phyloP scores from a whole-genome alignment of 2,329 filamentous ascomycete genomes.

The Fusarium azukiicola region DNA sequence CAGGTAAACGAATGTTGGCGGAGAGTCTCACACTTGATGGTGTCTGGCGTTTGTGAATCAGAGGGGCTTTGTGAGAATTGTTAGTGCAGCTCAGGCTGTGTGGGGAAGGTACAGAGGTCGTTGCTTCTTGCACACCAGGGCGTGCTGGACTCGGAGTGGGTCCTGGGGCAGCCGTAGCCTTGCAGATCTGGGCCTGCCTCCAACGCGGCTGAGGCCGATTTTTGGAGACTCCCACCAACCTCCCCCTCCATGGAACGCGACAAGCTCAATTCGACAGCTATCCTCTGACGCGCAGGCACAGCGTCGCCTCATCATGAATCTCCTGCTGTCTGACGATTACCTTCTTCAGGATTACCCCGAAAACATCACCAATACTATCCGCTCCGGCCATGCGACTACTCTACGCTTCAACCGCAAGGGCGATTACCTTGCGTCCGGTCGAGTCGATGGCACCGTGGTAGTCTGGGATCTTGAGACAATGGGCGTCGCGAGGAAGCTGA shows the following conservation, averaged over 20 bases:
- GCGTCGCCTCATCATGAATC: conserved; percentile 70
- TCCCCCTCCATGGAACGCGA: conserved; percentile 47
- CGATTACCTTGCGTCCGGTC: conserved; percentile 96
- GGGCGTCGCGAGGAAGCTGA: conserved; percentile 95
- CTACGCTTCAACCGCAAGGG: conserved; percentile 96
- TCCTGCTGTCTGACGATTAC: conserved; percentile 81
- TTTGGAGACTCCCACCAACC: conserved; percentile 46
- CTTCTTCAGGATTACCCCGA: conserved; percentile 92
- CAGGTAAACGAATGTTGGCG: conserved; percentile 22
- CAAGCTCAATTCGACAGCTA: conserved; percentile 28
- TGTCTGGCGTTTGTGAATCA: conserved; percentile 44
- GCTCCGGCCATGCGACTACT: conserved; percentile 83
- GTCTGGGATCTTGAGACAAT: conserved; percentile 99
- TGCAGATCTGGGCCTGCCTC: conserved; percentile 53
- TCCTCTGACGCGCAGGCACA: conserved; percentile 14
- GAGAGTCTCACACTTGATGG: conserved; percentile 23
- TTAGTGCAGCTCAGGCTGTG: conserved; percentile 49
- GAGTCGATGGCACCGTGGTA: conserved; percentile 96
- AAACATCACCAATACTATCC: conserved; percentile 92
- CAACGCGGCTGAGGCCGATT: conserved; percentile 52
- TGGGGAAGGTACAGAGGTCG: conserved; percentile 33
- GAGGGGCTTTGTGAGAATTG: conserved; percentile 54
- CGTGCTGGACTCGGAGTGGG: conserved; percentile 4
- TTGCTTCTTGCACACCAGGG: conserved; percentile 43
- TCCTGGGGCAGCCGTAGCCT: conserved; percentile 55